phyloP scores from a whole-genome alignment of 2,329 filamentous ascomycete genomes.

The Stemphylium beticola region DNA sequence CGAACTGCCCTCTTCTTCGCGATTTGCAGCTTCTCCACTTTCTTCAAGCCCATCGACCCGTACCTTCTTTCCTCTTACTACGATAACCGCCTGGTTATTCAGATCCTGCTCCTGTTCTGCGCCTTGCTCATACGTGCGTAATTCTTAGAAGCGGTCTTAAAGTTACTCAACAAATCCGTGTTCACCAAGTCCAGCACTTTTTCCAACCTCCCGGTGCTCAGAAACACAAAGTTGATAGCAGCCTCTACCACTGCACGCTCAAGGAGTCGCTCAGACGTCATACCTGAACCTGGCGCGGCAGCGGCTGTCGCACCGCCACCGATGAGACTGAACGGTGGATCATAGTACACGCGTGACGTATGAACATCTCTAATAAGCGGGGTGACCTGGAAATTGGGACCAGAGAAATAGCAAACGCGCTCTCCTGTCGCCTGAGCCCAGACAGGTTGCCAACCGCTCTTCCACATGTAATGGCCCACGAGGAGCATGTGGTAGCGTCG shows the following conservation, averaged over 20 bases:
- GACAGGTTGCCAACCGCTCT: background rate
- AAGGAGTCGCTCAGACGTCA: background rate
- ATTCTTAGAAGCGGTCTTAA: background rate
- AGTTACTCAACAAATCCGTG: slow-evolving; percentile 3
- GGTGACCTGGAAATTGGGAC: background rate
- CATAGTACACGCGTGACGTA: background rate
- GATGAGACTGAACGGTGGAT: background rate
- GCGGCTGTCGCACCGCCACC: background rate
- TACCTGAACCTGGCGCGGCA: background rate
- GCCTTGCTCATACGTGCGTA: too few species aligned
- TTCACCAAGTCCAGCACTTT: background rate
- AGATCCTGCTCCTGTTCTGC: too few species aligned
- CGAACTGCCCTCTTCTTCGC: background rate
- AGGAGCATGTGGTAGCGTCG: background rate
- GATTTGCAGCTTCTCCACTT: too few species aligned
- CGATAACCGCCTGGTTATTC: too few species aligned
- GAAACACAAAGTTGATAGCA: slow-evolving; percentile 11
- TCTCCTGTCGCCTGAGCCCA: slow-evolving; percentile 3
- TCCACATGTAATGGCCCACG: slow-evolving; percentile 5
- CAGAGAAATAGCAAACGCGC: slow-evolving; percentile 1
- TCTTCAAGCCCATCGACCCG: too few species aligned
- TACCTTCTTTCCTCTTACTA: too few species aligned
- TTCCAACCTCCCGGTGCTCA: background rate
- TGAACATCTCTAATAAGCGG: background rate
- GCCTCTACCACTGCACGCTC: slow-evolving; percentile 7